Conservation (phyloP, 345 rosid genomes). For the Clarkia xantiana region DNA sequence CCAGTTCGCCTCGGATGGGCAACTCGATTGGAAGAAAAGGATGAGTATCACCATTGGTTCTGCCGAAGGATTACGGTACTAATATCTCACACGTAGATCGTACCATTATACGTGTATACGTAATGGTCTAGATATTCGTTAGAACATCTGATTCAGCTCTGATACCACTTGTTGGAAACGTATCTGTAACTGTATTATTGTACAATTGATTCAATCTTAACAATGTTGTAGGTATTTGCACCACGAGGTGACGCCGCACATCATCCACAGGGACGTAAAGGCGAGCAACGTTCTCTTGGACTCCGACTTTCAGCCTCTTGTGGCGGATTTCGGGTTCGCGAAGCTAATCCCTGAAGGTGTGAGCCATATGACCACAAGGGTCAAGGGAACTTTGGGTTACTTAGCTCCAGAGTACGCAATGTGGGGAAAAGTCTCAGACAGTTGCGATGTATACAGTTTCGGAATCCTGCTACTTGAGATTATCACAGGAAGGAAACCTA, state of each 20-base stretch:
- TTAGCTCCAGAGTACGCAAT: constrained; percentile 76
- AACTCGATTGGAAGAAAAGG: constrained; percentile 43
- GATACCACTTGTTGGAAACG: neutral
- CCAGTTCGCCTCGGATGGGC: constrained; percentile 31
- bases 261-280: constrained; percentile 28
- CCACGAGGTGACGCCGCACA: constrained; percentile 54
- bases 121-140: too few species aligned
- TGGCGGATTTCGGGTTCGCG: constrained; percentile 86
- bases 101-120: too few species aligned
- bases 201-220: too few species aligned
- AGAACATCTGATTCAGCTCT: too few species aligned
- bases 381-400: constrained; percentile 69
- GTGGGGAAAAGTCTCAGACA: constrained; percentile 73
- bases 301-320: constrained; percentile 65
- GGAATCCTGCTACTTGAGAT: constrained; percentile 72
- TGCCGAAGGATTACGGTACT: constrained; percentile 45
- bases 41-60: constrained; percentile 50
- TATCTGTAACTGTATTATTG: too few species aligned
- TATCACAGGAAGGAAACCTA: constrained; percentile 58
- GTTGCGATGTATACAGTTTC: constrained; percentile 79
- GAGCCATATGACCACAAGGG: constrained; percentile 60
- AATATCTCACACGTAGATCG: too few species aligned
- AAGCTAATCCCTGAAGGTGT: constrained; percentile 74
- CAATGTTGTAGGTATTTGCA: constrained; percentile 35
- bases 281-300: constrained; percentile 47